Base-by-base conservation (phyloP, 139 green algal species). In the Coelastrella sp. region DNA sequence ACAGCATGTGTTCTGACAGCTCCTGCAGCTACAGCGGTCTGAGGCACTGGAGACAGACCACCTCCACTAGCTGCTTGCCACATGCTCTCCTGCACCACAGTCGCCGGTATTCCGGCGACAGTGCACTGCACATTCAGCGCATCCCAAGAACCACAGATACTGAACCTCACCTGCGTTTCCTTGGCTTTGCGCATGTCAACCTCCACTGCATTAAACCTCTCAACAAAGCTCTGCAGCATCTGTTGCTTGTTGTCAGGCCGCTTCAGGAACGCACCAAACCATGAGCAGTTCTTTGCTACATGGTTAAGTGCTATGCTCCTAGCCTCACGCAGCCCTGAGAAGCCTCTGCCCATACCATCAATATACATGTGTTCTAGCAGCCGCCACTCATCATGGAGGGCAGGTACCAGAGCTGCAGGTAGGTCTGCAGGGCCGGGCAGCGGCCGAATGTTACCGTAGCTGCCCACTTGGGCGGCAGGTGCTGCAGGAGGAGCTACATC, bases 151-250 rank as follows among this genome's bases (percentile, higher is more conserved):
- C 32, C 32, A 47, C 32, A 47, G 32, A 1, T 57, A 3, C 59
- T 20, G 61, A 32, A 54, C 22, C 74, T 20, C 75, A 93, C 91
- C 82, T 93, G 60, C 3, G 88, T 89, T 58, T 92, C 87, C 65
- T 89, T 91, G 58, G 81, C 86, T 23, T 79, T 81, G 57, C 80
- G 81, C 88, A 95, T 78, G 73, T 98, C 96, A 7, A 93, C 60
- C 75, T 97, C 95, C 61, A 98, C 76, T 5, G 83, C 89, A 84
- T 97, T 97, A 94, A 97, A 98, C 5, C 81, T 73, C 56, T 88
- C 66, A 47, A 88, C 60, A 85, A 97, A 97, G 16, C 81, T 61
- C 5, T 89, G 73, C 75, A 97, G 65, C 90, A 95, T 56, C 5
- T 84, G 86, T 17, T 91, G 88, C 79, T 91, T 90, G 77, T 83